A percentile compares a stretch with the other conserved stretches of the same genome.
Evolutionary conservation across 192 early-diverging fungal species (phyloP).

Genomic region (Coemansia sp.): DNA sequence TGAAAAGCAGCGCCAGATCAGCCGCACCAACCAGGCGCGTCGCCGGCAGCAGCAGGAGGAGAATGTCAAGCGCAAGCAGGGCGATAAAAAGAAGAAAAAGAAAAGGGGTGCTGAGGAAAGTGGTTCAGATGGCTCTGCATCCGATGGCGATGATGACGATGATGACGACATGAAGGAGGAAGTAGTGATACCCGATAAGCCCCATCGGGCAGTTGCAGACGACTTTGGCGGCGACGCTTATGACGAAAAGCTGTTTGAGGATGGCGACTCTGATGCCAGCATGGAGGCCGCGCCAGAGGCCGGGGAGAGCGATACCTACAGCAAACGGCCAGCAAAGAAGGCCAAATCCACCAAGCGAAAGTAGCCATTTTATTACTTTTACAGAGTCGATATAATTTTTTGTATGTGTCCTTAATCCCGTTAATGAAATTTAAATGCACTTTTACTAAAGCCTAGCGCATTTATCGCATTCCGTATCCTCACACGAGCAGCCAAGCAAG

Average conservation of each 20-base stretch:
- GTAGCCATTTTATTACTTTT: conserved; percentile 3
- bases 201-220: background rate
- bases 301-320: background rate
- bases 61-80: background rate
- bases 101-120: background rate
- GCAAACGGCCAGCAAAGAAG: background rate
- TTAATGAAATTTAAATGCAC: too few species aligned
- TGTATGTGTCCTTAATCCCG: background rate
- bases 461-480: too few species aligned
- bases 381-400: background rate
- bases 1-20: conserved; percentile 56
- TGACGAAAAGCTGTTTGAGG: background rate
- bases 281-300: background rate
- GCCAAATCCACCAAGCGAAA: background rate
- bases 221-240: background rate
- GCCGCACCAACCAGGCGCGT: background rate
- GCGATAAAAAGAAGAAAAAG: background rate
- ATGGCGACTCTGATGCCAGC: background rate
- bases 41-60: background rate
- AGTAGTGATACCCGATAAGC: background rate
- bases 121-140: background rate
- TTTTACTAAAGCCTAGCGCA: too few species aligned
- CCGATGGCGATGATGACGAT: background rate
- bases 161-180: background rate
- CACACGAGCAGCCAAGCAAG: too few species aligned